A percentile compares a stretch with the other conserved stretches of the same genome.
Evolutionary conservation across 805 yeast species (phyloP).

Genomic region (Tetrapisispora phaffii): DNA sequence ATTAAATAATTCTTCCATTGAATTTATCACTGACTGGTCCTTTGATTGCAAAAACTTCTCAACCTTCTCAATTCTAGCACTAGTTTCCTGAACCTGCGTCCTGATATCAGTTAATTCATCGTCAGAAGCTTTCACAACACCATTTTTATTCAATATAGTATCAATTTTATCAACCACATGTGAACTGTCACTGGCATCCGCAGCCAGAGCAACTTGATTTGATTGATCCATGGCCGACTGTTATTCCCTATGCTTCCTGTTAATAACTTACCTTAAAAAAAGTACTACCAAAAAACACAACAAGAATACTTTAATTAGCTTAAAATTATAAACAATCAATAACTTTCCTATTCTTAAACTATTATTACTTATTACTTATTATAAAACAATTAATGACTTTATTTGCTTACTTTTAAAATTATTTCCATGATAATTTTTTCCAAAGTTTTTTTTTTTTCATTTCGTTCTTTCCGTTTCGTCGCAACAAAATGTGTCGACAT

Average conservation of each 20-base stretch:
- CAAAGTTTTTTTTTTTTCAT: too few relatives aligned
- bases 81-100: not conserved
- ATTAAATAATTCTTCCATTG: conserved; percentile 18
- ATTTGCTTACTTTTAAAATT: too few relatives aligned
- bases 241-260: not conserved
- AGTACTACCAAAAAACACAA: too few relatives aligned
- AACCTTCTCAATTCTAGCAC: conserved; percentile 10
- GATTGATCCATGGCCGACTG: not conserved
- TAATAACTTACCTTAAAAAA: too few relatives aligned
- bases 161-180: not conserved
- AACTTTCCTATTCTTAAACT: too few relatives aligned
- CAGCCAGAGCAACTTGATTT: not conserved
- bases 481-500: too few relatives aligned
- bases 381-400: too few relatives aligned
- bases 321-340: too few relatives aligned
- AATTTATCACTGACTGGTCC: conserved; percentile 11
- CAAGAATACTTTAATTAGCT: too few relatives aligned
- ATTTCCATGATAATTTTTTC: too few relatives aligned
- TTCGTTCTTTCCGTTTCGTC: too few relatives aligned
- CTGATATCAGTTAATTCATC: conserved; percentile 30
- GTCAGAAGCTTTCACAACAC: conserved; percentile 14
- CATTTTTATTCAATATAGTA: conserved; percentile 27
- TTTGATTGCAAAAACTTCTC: conserved; percentile 13
- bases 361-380: too few relatives aligned
- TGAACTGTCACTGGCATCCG: not conserved